A percentile compares a stretch with the other conserved stretches of the same genome.
Evolutionary conservation across 2,329 filamentous ascomycete genomes (phyloP).

Genomic region (Arachnomyces sp.): DNA sequence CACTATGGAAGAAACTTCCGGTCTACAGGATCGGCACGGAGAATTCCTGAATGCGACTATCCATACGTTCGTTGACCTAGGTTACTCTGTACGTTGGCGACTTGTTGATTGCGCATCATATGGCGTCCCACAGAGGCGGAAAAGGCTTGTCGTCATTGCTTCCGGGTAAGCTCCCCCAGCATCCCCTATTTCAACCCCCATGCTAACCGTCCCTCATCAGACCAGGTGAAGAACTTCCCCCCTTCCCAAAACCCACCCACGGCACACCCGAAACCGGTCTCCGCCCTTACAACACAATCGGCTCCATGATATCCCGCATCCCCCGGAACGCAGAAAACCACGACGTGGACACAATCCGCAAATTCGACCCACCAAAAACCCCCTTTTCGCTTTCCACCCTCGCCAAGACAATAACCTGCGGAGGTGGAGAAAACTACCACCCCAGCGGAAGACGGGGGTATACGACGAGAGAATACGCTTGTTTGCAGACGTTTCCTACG

Average conservation of each 20-base stretch:
- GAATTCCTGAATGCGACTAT: slow-evolving; percentile 54
- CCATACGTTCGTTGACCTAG: slow-evolving; percentile 53
- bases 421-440: slow-evolving; percentile 56
- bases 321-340: slow-evolving; percentile 35
- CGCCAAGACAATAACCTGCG: slow-evolving; percentile 54
- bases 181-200: slow-evolving; percentile 6
- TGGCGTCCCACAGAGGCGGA: slow-evolving; percentile 42
- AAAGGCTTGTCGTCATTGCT: slow-evolving; percentile 45
- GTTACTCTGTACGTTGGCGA: slow-evolving; percentile 64
- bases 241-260: slow-evolving; percentile 57
- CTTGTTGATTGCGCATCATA: slow-evolving; percentile 45
- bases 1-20: slow-evolving; percentile 72
- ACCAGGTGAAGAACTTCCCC: slow-evolving; percentile 62
- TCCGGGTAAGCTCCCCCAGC: slow-evolving; percentile 36
- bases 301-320: slow-evolving; percentile 33
- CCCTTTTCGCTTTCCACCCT: slow-evolving; percentile 45
- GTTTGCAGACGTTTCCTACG: slow-evolving; percentile 60
- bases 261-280: slow-evolving; percentile 23
- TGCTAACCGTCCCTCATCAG: slow-evolving; percentile 31
- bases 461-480: slow-evolving; percentile 59
- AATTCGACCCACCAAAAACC: slow-evolving; percentile 18
- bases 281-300: slow-evolving; percentile 33
- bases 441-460: slow-evolving; percentile 55
- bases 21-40: slow-evolving; percentile 49
- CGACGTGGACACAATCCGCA: slow-evolving; percentile 23